Conservation (phyloP, 75 land plant species). For the Sequoia sempervirens region DNA sequence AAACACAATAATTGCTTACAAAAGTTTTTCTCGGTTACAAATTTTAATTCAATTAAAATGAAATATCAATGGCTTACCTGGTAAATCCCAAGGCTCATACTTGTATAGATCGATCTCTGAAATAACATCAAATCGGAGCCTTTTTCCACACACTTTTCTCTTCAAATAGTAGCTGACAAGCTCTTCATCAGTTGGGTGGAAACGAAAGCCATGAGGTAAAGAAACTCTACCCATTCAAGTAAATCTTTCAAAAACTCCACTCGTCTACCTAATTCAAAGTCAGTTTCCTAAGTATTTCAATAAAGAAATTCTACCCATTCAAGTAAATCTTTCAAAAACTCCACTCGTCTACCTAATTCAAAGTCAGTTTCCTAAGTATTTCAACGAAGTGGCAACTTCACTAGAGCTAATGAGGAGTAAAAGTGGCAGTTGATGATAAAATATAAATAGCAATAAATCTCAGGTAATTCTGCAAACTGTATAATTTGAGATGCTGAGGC, state of each 20-base stretch:
- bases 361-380: no score
- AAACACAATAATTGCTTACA: neutral
- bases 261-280: neutral
- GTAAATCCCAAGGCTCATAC: conserved; percentile 47
- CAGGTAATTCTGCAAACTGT: neutral
- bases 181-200: conserved; percentile 54
- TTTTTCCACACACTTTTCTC: conserved; percentile 32
- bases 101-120: conserved; percentile 40
- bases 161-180: conserved; percentile 37
- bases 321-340: no score
- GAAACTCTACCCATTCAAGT: conserved; percentile 10
- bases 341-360: no score
- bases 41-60: neutral
- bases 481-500: neutral
- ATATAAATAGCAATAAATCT: no score
- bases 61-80: conserved; percentile 9
- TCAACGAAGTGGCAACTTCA: neutral
- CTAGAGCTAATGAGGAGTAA: neutral
- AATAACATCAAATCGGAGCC: conserved; percentile 25
- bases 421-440: neutral
- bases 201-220: conserved; percentile 40
- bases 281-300: neutral
- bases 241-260: neutral
- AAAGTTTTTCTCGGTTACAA: neutral
- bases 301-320: no score